Evolutionary conservation across 305 asterid genomes (phyloP), one percentile per base, ranked within the genome.

Genomic region (Fraxinus floribunda): DNA sequence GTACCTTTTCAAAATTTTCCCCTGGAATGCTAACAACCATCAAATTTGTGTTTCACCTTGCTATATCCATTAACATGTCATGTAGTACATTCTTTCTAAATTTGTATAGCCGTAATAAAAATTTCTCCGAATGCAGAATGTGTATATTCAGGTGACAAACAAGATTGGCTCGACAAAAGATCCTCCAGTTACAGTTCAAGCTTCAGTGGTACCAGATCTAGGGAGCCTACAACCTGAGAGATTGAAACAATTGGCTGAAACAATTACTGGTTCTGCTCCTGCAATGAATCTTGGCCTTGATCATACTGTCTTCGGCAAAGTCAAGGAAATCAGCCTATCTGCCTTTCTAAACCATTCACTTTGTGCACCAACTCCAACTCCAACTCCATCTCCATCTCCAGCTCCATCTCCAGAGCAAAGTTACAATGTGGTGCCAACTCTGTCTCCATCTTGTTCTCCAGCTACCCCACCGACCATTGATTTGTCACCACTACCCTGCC

Each of bases 261-360:
- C 81, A 78, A 89, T 96, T 80, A 84, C 89, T 30, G 86, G 91
- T 13, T 85, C 91, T 52, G 80, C 86, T 29, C 83, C 93, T 77
- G 78, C 80, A 26, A 91, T 86, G 76, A 96, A 96, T 90, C 98
- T 96, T 79, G 99, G 99, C 82, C 97, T 96, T 46, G 89, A 96
- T 86, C 89, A 89, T 88, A 83, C 91, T 78, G 89, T 91, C 77
- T 96, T 94, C 84, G 99, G 99, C 55, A 89, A 91, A 86, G 99
- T 94, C 77, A 96, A 93, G 86, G 95, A 90, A 86, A 87, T 96
- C 72, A 87, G 93, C 75, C 82, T 96, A 68, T 94, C 99, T 38
- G 91, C 98, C 72, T 89, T 82, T 87, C 90, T 93, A 55, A 88
- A 88, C 79, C 91, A 80, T 78, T 88, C 98, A 60, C 88, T 86